Conservation (phyloP, 192 early-diverging fungal species). For the Umbelopsis vinacea region DNA sequence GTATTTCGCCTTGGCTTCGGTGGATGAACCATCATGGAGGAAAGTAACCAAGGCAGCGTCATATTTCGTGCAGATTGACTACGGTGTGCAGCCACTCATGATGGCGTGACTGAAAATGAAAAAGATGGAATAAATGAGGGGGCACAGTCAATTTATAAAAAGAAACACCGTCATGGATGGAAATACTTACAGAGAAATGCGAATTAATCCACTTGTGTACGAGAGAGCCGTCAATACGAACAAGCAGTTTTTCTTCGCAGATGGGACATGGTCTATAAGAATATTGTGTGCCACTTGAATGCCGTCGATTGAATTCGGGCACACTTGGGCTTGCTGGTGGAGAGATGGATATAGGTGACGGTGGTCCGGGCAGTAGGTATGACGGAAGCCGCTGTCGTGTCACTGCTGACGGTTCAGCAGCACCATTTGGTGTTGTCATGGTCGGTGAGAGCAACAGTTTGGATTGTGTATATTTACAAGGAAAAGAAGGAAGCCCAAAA, state of each 20-base stretch:
- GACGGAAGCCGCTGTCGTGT: not conserved
- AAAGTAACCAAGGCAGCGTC: not conserved
- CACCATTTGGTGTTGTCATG: not conserved
- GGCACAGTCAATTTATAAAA: not conserved
- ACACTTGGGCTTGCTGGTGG: conserved; percentile 2
- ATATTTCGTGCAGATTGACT: conserved; percentile 36
- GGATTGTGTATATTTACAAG: not conserved
- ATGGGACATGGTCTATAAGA: conserved; percentile 40
- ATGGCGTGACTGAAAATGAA: conserved; percentile 12
- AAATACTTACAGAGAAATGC: conserved; percentile 32
- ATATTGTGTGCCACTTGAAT: conserved; percentile 27
- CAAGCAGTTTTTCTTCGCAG: conserved; percentile 36
- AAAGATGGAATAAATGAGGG: not conserved
- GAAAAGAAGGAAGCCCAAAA: not conserved
- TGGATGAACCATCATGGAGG: not conserved
- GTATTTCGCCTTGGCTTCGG: not conserved
- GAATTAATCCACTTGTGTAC: conserved; percentile 43
- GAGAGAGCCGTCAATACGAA: conserved; percentile 40
- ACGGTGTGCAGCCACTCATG: conserved; percentile 41
- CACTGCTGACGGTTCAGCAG: conserved; percentile 1
- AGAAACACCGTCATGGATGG: not conserved
- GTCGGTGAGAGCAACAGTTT: conserved; percentile 8
- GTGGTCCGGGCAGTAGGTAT: not conserved
- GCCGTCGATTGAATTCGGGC: conserved; percentile 11
- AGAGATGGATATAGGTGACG: conserved; percentile 13